Evolutionary conservation across 371 early-diverging fungal genomes (phyloP).

Genomic region (Mortierella sp.): DNA sequence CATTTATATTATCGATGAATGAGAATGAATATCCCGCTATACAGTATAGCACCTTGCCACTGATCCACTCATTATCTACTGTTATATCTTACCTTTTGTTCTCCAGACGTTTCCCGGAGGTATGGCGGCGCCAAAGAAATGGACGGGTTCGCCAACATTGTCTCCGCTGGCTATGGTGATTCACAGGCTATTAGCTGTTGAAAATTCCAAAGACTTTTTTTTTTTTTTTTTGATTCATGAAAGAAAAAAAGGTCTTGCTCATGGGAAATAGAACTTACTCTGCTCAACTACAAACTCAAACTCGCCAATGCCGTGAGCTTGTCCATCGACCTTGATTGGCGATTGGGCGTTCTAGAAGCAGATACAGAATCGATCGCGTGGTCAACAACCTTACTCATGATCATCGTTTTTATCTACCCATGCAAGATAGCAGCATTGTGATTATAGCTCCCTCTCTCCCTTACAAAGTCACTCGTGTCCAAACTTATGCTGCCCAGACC

Average conservation of each 20-base stretch:
- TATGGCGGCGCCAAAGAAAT: slow-evolving; percentile 13
- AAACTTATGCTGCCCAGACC: slow-evolving; percentile 74
- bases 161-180: slow-evolving; percentile 22
- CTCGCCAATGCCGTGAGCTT: slow-evolving; percentile 28
- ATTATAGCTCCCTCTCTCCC: background rate
- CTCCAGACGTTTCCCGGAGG: slow-evolving; percentile 35
- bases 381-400: too few species aligned
- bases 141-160: slow-evolving; percentile 9
- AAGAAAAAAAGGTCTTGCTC: background rate
- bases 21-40: too few species aligned
- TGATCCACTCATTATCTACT: background rate
- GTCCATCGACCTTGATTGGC: slow-evolving; percentile 23
- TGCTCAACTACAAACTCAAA: slow-evolving; percentile 41
- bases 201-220: background rate
- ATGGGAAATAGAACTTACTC: slow-evolving; percentile 22
- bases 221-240: background rate
- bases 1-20: background rate
- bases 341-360: slow-evolving; percentile 11
- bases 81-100: slow-evolving; percentile 32
- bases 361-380: background rate
- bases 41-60: too few species aligned
- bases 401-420: too few species aligned
- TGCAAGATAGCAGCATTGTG: too few species aligned
- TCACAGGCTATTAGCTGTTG: background rate
- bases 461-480: slow-evolving; percentile 60